Evolutionary conservation across 805 yeast species (phyloP), one percentile per base, ranked within the genome.

Genomic region (Candida golubevii): DNA sequence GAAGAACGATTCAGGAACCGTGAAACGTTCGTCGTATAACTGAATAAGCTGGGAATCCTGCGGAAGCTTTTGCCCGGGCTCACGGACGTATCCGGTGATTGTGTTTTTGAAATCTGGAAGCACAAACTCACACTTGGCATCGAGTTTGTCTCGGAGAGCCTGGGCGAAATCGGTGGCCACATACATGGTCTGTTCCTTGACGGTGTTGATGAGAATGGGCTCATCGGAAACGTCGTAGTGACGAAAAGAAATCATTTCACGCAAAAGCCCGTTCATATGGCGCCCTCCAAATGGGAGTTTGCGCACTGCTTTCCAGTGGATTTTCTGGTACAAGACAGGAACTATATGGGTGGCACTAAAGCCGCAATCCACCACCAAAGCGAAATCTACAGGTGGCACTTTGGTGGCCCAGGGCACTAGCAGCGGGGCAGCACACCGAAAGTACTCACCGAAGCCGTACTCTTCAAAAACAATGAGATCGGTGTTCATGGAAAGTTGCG

Each of bases 391-490:
- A 13, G 49, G 56, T 12, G 18, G 14, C 15, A 41, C 46, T 18
- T 50, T n/a, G 5, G 31, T 26, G 5, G 45, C 49, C 82, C 88
- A 86, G 2, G 90, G 89, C 2, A 79, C 74, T 45, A 82, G 72
- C 0, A 79, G 72, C 2, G 77, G 80, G 0, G 79, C 73, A 0
- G 85, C 78, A 18, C 86, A 77, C 46, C 95, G 72, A 50, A 82
- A 85, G 47, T 86, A 75, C 29, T 80, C 76, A 11, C 73, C 73
- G 57, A 93, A 85, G 3, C 88, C 95, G 58, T 83, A 93, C 58
- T 93, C 98, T 62, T 93, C 99, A 66, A 95, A 91, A 0, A 93
- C 77, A 0, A 93, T 85, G 65, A 89, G 96, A 61, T 93, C 98
- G 12, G 88, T 84, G 61, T 85, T 85, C 53, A 81, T 81, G 32